phyloP scores from a whole-genome alignment of 2,329 filamentous ascomycete genomes.

The Tolypocladium amazonense region DNA sequence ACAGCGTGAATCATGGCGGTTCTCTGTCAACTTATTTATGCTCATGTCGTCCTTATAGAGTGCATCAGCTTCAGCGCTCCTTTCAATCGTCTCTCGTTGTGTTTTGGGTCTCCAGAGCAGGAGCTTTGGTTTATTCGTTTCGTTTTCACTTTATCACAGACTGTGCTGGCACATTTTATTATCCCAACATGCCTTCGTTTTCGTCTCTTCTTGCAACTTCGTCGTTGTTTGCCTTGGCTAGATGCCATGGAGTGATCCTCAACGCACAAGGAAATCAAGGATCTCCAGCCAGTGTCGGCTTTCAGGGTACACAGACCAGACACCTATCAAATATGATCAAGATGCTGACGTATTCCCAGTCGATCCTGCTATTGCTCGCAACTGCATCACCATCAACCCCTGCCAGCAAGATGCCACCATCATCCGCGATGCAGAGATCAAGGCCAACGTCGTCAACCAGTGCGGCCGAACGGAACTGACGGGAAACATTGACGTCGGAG shows the following conservation, averaged over 20 bases:
- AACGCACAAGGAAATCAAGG: conserved; percentile 32
- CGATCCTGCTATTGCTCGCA: conserved; percentile 43
- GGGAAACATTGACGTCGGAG: conserved; percentile 52
- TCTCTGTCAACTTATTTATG: neutral
- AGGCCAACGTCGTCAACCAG: conserved; percentile 41
- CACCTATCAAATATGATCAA: neutral
- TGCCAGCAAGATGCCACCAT: conserved; percentile 57
- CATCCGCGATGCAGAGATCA: conserved; percentile 47
- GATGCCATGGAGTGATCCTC: conserved; percentile 34
- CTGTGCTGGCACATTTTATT: neutral
- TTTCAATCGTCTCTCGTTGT: neutral
- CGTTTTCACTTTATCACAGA: neutral
- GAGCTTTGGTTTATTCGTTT: neutral
- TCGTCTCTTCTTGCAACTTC: neutral
- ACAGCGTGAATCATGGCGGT: neutral
- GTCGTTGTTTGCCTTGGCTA: neutral
- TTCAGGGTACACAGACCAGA: conserved; percentile 27
- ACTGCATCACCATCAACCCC: conserved; percentile 52
- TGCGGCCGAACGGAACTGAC: conserved; percentile 51
- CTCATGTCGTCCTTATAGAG: neutral
- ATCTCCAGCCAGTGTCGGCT: conserved; percentile 37
- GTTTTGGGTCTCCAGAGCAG: neutral
- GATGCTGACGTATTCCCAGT: conserved; percentile 20
- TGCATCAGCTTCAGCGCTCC: neutral
- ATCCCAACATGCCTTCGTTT: neutral